Percentiles rank a stretch among this genome's conserved stretches.
Conservation (phyloP, 257 asterid genomes). For the Thymus quinquecostatus region DNA sequence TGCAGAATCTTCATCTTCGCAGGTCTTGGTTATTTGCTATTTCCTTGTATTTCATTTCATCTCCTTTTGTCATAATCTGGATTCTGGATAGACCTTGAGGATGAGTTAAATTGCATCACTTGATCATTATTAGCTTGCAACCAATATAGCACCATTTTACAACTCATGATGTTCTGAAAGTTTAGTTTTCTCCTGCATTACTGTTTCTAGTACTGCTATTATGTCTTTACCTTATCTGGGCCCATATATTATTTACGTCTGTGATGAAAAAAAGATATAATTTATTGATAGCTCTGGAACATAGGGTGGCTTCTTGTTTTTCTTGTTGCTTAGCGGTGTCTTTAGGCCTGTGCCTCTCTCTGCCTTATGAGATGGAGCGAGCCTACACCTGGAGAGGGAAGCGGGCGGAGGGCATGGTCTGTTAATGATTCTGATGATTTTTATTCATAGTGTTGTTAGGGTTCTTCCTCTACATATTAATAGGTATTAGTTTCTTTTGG, state of each 20-base stretch:
- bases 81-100: background rate
- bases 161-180: background rate
- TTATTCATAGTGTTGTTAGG: too few relatives aligned
- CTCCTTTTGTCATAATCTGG: constrained; percentile 9
- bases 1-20: constrained; percentile 74
- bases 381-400: too few relatives aligned
- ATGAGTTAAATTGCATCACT: constrained; percentile 4
- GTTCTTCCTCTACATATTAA: too few relatives aligned
- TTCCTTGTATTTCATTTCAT: background rate
- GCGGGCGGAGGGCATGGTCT: too few relatives aligned
- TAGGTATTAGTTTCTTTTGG: too few relatives aligned
- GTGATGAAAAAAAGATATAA: background rate
- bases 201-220: constrained; percentile 3
- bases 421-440: too few relatives aligned
- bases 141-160: too few relatives aligned
- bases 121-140: constrained; percentile 8
- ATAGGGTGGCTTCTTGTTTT: background rate
- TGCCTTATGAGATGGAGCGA: background rate
- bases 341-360: background rate
- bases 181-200: background rate
- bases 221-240: background rate
- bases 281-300: constrained; percentile 7
- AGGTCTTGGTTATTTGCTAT: constrained; percentile 50
- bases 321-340: background rate
- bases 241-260: background rate